phyloP scores from a whole-genome alignment of 2,329 filamentous ascomycete genomes.

The Phaeosphaeria sp. region DNA sequence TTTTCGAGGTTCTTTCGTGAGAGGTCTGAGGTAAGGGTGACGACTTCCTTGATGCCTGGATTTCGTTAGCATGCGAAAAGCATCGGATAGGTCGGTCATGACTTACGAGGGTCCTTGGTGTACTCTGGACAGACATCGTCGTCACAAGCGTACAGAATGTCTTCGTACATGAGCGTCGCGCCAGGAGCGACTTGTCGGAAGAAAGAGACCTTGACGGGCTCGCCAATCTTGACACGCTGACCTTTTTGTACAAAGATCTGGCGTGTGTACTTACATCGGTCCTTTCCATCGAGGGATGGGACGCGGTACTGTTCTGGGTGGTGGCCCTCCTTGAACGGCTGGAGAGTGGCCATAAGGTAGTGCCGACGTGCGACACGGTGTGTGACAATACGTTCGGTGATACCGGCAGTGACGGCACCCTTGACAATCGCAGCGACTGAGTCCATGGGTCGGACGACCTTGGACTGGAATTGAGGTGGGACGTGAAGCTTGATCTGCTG shows the following conservation, averaged over 20 bases:
- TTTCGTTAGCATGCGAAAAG: constrained; percentile 2
- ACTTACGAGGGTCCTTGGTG: constrained; percentile 98
- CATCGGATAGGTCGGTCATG: background rate
- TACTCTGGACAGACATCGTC: constrained; percentile 98
- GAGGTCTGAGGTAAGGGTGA: constrained; percentile 94
- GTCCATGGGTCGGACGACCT: constrained; percentile 98
- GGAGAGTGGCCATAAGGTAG: constrained; percentile 98
- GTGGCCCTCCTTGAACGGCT: constrained; percentile 98
- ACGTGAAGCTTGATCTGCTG: constrained; percentile 99
- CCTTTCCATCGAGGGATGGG: constrained; percentile 93
- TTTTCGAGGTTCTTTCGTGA: constrained; percentile 99
- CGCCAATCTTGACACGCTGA: constrained; percentile 98
- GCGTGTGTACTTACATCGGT: constrained; percentile 96
- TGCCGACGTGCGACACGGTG: constrained; percentile 96
- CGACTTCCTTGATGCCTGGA: constrained; percentile 96
- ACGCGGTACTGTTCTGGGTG: constrained; percentile 98
- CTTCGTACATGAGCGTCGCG: constrained; percentile 98
- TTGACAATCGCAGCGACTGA: constrained; percentile 98
- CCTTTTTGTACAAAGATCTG: constrained; percentile 99
- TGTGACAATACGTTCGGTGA: constrained; percentile 94
- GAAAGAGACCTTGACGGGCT: constrained; percentile 98
- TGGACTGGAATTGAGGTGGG: constrained; percentile 96
- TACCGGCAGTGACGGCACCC: constrained; percentile 95
- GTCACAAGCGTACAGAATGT: constrained; percentile 96
- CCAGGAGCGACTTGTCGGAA: constrained; percentile 97